Evolutionary conservation across 1,284 basidiomycete species (phyloP), one percentile per base, ranked within the genome.

Genomic region (Microbotryomycetes sp.): DNA sequence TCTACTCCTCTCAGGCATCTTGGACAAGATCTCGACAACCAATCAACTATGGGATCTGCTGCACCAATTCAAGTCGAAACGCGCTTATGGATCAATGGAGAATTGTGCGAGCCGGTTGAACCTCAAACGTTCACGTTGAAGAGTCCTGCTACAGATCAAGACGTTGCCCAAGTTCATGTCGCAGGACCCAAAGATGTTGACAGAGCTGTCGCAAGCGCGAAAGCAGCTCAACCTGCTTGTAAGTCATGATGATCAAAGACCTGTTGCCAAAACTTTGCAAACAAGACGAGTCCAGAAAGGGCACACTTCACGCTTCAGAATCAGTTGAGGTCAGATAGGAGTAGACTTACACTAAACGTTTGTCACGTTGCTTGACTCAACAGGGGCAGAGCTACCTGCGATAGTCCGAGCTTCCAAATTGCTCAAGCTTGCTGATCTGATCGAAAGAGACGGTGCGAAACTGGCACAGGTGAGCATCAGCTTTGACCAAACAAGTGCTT

Each of bases 121-220:
- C 56, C 51, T 46, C 29, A 59, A 28, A 49, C 46, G 6, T 71
- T 63, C 57, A 45, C n/a, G 15, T 56, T 68, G 15, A 23, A 53
- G 52, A 67, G 69, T 59, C 70, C 70, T 12, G 56, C 67, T 3
- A 71, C 64, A 14, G 70, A 69, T 26, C 49, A 69, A 47, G 30
- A 59, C 19, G 42, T 69, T n/a, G 60, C 50, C 22, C 51, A 66
- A 32, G 47, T 71, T 28, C 45, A 31, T 31, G 51, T 49, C 15
- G 70, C 70, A 1, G 28, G 47, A 22, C 31, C 42, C 25, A 52
- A 58, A 22, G 70, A 71, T 49, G 54, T 71, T 47, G 65, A 71
- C 49, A 45, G 46, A 26, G 70, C 70, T 16, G 70, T 71, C 26
- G n/a, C 12, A 5, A 46, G 46, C 12, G 60, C 60, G 1, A 1